Evolutionary conservation across 2,329 filamentous ascomycete genomes (phyloP).

Genomic region (Chaetomium olivaceum): DNA sequence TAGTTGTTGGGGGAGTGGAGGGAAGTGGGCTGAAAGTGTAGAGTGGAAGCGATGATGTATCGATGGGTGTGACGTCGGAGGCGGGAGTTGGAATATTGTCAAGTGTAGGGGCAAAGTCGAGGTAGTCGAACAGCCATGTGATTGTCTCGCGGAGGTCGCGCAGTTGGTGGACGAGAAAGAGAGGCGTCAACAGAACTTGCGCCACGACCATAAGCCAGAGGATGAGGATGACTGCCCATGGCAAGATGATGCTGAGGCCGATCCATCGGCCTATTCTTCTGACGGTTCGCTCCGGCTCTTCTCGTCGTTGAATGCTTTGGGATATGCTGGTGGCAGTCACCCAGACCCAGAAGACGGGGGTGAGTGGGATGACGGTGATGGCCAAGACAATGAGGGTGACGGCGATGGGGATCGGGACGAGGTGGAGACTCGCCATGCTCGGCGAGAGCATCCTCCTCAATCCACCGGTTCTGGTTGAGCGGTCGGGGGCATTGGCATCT

Average conservation of each 20-base stretch:
- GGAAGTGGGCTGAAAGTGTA: not conserved
- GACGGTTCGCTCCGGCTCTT: not conserved
- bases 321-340: not conserved
- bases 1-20: not conserved
- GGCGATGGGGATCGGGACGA: slow-evolving; percentile 18
- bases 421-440: slow-evolving; percentile 12
- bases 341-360: slow-evolving; percentile 9
- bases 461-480: not conserved
- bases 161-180: not conserved
- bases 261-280: slow-evolving; percentile 9
- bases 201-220: slow-evolving; percentile 14
- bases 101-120: not conserved
- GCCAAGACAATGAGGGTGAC: slow-evolving; percentile 14
- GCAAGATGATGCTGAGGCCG: slow-evolving; percentile 11
- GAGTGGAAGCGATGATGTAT: not conserved
- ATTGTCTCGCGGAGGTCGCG: not conserved
- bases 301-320: not conserved
- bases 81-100: not conserved
- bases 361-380: slow-evolving; percentile 9
- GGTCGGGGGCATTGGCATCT: not conserved
- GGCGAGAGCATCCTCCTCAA: not conserved
- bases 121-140: not conserved
- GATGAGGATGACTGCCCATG: slow-evolving; percentile 14
- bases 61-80: not conserved
- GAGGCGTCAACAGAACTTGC: slow-evolving; percentile 6